These are phyloP conservation scores for Panaeolus papilionaceus DNA, from an alignment of 768 basidiomycete species.

Conservation along the genomic window DNA sequence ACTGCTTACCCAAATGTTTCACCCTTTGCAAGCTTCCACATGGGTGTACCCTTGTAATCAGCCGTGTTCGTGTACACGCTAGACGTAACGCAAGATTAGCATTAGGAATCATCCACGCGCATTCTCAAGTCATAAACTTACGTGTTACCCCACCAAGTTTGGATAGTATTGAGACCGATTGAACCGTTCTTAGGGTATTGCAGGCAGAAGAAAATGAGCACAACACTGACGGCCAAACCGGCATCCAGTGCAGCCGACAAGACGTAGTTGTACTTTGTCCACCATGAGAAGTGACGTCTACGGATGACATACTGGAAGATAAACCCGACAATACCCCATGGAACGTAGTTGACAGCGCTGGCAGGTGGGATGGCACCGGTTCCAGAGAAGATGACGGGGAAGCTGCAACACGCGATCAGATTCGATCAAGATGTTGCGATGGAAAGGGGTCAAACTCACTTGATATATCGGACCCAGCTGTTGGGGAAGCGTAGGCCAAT, in stretches of 20 bases:
- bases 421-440: neutral
- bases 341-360: slow-evolving; percentile 69
- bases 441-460: slow-evolving; percentile 46
- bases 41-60: neutral
- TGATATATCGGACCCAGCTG: slow-evolving; percentile 64
- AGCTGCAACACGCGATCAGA: slow-evolving; percentile 30
- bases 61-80: slow-evolving; percentile 10
- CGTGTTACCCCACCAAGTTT: slow-evolving; percentile 75
- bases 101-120: neutral
- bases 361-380: slow-evolving; percentile 70
- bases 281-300: slow-evolving; percentile 68
- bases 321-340: slow-evolving; percentile 71
- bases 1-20: neutral
- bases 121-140: neutral
- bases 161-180: slow-evolving; percentile 60
- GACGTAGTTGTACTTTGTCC: slow-evolving; percentile 74
- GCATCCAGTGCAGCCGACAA: slow-evolving; percentile 75
- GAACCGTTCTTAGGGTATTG: slow-evolving; percentile 68
- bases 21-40: neutral
- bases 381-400: slow-evolving; percentile 67
- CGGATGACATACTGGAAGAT: slow-evolving; percentile 69
- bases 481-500: slow-evolving; percentile 66
- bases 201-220: slow-evolving; percentile 63
- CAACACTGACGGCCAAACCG: slow-evolving; percentile 62
- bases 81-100: neutral